phyloP scores from a whole-genome alignment of 1,284 basidiomycete genomes.

The Wallemia hederae region DNA sequence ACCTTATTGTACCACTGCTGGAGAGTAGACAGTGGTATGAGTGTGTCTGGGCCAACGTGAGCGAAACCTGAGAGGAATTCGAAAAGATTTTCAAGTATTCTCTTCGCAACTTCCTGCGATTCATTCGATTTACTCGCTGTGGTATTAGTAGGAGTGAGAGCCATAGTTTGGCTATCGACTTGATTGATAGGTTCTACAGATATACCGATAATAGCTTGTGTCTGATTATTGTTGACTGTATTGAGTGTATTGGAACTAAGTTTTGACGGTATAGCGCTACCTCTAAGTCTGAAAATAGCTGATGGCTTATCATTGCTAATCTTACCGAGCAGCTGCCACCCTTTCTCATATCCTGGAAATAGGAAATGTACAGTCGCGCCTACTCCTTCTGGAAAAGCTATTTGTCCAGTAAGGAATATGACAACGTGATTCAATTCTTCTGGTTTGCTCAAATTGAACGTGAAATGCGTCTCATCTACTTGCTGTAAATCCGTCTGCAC shows the following conservation, averaged over 20 bases:
- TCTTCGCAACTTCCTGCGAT: slow-evolving; percentile 14
- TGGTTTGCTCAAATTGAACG: slow-evolving; percentile 46
- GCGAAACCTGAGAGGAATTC: slow-evolving; percentile 56
- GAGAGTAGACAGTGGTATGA: slow-evolving; percentile 43
- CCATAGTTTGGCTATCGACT: slow-evolving; percentile 25
- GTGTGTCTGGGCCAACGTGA: slow-evolving; percentile 27
- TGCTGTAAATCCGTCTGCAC: slow-evolving; percentile 19
- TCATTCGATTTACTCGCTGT: slow-evolving; percentile 10
- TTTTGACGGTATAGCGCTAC: slow-evolving; percentile 20
- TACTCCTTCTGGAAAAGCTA: slow-evolving; percentile 18
- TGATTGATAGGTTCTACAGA: slow-evolving; percentile 34
- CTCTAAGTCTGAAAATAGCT: slow-evolving; percentile 59
- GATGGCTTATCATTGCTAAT: slow-evolving; percentile 74
- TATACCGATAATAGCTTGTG: slow-evolving; percentile 24
- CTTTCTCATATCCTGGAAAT: slow-evolving; percentile 41
- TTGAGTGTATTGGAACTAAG: not conserved
- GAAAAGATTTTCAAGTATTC: slow-evolving; percentile 26
- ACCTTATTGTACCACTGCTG: slow-evolving; percentile 58
- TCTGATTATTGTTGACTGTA: not conserved
- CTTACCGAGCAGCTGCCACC: slow-evolving; percentile 67
- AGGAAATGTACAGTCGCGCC: slow-evolving; percentile 66
- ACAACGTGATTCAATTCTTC: slow-evolving; percentile 62
- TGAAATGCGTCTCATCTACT: slow-evolving; percentile 48
- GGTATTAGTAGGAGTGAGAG: slow-evolving; percentile 20
- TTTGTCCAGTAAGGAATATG: slow-evolving; percentile 48